These are phyloP conservation scores for Pythium apleroticum DNA, from an alignment of 352 stramenopile species.

Conservation along the genomic window DNA sequence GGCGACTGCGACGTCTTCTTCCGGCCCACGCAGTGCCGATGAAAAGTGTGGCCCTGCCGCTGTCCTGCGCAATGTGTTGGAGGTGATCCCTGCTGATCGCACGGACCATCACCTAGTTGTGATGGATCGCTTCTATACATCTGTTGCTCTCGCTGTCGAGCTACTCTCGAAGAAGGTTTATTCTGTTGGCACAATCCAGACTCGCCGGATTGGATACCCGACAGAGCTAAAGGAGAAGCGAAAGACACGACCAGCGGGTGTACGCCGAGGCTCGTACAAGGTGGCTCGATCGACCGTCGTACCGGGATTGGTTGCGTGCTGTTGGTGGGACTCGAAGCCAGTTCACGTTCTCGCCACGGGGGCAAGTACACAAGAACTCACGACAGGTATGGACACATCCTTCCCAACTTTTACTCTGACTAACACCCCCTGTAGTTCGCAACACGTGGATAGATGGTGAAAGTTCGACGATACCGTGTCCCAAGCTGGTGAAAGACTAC, in stretches of 20 bases:
- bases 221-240: background rate
- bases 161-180: background rate
- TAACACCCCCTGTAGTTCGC: no score
- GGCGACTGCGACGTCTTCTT: no score
- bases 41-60: background rate
- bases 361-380: background rate
- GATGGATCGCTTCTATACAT: conserved; percentile 2
- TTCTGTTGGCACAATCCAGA: background rate
- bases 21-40: background rate
- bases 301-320: background rate
- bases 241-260: background rate
- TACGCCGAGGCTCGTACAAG: background rate
- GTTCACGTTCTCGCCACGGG: background rate
- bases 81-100: background rate
- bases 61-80: background rate
- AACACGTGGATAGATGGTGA: background rate
- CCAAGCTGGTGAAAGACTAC: conserved; percentile 21
- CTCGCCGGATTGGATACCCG: background rate
- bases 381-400: background rate
- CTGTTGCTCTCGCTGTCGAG: background rate
- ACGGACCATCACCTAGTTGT: background rate
- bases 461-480: background rate
- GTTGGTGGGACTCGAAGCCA: background rate
- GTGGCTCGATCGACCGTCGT: background rate
- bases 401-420: background rate